These are phyloP conservation scores for Ophiostoma triangulosporum DNA, from an alignment of 2,329 filamentous ascomycete species.

Conservation along the genomic window DNA sequence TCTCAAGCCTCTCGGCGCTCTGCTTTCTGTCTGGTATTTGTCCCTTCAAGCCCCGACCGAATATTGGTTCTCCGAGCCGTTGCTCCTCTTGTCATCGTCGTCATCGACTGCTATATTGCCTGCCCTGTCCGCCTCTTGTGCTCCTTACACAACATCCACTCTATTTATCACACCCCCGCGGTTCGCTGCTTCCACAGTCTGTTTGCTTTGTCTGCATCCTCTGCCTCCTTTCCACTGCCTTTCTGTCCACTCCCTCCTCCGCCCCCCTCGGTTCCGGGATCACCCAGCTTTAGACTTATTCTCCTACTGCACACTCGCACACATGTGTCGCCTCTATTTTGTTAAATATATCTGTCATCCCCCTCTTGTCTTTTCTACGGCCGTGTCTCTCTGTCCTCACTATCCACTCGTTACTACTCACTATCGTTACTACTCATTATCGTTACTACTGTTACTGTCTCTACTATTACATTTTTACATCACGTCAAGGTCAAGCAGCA, in stretches of 20 bases:
- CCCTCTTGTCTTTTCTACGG: not conserved
- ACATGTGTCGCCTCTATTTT: no score
- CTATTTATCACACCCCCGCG: not conserved
- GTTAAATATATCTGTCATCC: not conserved
- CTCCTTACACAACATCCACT: not conserved
- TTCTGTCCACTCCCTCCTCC: not conserved
- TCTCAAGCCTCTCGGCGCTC: no score
- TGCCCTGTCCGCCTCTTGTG: not conserved
- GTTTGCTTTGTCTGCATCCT: not conserved
- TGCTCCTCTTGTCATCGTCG: not conserved
- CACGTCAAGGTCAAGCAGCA: no score
- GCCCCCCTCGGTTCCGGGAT: no score
- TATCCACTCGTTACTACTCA: not conserved
- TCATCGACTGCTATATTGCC: not conserved
- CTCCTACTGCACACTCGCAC: no score
- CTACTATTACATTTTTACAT: no score
- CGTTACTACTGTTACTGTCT: no score
- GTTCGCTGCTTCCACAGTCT: not conserved
- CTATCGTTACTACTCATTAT: no score
- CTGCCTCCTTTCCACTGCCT: not conserved
- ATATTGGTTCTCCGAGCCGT: no score
- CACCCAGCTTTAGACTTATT: no score
- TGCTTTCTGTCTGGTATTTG: no score
- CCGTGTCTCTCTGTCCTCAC: not conserved
- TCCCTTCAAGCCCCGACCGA: no score